Conservation (phyloP, 2,329 filamentous ascomycete genomes). For the Exutisphaerella laricina region DNA sequence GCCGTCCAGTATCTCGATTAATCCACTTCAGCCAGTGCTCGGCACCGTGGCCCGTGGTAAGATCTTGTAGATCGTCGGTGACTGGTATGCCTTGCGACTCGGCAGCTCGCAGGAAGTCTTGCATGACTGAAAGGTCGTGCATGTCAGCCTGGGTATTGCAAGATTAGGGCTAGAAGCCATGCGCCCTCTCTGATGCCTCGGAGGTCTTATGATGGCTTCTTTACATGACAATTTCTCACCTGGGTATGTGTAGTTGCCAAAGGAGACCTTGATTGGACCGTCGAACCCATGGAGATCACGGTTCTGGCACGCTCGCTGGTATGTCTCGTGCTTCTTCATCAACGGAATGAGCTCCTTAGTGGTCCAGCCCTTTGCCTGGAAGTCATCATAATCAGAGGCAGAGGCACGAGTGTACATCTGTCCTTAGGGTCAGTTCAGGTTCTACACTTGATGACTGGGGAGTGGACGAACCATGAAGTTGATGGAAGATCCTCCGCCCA, state of each 20-base stretch:
- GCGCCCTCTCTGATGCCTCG: no score
- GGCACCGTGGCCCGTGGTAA: slow-evolving; percentile 61
- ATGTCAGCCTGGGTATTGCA: no score
- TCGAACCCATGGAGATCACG: slow-evolving; percentile 69
- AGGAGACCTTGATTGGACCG: slow-evolving; percentile 76
- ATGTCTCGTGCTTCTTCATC: slow-evolving; percentile 78
- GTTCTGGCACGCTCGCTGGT: slow-evolving; percentile 52
- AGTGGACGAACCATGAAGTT: slow-evolving; percentile 65
- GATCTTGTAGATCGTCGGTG: slow-evolving; percentile 69
- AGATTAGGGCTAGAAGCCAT: no score
- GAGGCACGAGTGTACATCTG: slow-evolving; percentile 69
- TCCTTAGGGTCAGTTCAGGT: slow-evolving; percentile 3
- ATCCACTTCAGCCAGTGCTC: slow-evolving; percentile 87
- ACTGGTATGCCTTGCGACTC: slow-evolving; percentile 69
- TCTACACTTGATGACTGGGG: not conserved
- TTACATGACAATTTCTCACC: no score
- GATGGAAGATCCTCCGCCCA: slow-evolving; percentile 61
- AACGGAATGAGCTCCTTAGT: slow-evolving; percentile 69
- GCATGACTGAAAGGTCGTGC: no score
- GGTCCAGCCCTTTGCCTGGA: slow-evolving; percentile 72
- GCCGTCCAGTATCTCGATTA: slow-evolving; percentile 63
- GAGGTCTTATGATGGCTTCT: no score
- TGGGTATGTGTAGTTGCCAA: slow-evolving; percentile 70
- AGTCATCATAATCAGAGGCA: slow-evolving; percentile 70
- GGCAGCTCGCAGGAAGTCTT: slow-evolving; percentile 60